These are phyloP conservation scores for Arthroderma sp. DNA, from an alignment of 2,329 filamentous ascomycete genomes.

Conservation along the genomic window DNA sequence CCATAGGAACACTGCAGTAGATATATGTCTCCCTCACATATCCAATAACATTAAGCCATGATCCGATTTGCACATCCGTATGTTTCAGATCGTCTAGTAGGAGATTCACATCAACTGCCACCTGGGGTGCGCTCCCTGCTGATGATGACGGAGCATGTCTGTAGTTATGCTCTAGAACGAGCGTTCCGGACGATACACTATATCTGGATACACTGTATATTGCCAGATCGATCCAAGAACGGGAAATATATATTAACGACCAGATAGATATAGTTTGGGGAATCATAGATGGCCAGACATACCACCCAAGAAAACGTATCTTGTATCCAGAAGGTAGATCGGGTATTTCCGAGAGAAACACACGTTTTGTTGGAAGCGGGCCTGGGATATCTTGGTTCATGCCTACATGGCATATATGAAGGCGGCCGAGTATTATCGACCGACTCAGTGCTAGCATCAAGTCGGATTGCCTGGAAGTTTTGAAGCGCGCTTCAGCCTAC, in stretches of 20 bases:
- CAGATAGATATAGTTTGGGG: background rate
- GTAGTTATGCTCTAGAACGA: slow-evolving; percentile 57
- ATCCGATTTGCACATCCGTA: slow-evolving; percentile 55
- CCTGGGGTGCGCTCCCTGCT: background rate
- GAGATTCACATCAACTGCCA: slow-evolving; percentile 59
- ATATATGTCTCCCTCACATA: slow-evolving; percentile 43
- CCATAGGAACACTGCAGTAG: no score
- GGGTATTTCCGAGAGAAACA: slow-evolving; percentile 51
- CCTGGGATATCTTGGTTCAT: slow-evolving; percentile 30
- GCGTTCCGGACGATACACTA: slow-evolving; percentile 41
- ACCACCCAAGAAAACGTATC: slow-evolving; percentile 88
- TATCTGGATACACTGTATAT: slow-evolving; percentile 46
- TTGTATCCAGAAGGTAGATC: slow-evolving; percentile 50
- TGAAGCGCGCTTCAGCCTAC: no score
- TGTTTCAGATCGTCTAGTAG: slow-evolving; percentile 52
- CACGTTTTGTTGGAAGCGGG: slow-evolving; percentile 51
- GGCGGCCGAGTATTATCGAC: no score
- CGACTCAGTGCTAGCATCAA: no score
- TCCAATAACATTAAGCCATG: slow-evolving; percentile 81
- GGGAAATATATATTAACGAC: background rate
- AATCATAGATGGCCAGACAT: slow-evolving; percentile 24
- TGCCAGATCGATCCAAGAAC: background rate
- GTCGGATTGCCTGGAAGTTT: no score
- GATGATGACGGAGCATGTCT: slow-evolving; percentile 22
- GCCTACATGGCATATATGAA: slow-evolving; percentile 7